These are phyloP conservation scores for Vanderwaltozyma verrucispora DNA, from an alignment of 805 yeast species.

Conservation along the genomic window DNA sequence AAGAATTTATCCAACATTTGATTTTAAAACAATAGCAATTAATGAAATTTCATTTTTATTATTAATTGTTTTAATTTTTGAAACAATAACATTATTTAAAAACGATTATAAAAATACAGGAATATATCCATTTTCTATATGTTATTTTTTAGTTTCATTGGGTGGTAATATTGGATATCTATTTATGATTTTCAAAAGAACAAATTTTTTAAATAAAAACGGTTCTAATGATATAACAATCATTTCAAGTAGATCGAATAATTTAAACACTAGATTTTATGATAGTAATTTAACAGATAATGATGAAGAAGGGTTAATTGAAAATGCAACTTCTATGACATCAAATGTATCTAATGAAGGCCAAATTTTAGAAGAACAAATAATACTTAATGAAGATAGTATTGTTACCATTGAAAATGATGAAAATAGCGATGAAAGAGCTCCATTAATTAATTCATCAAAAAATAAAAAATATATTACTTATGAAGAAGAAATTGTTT, in stretches of 20 bases:
- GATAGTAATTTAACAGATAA: not conserved
- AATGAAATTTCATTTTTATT: conserved; percentile 43
- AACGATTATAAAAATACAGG: conserved; percentile 40
- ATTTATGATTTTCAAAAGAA: conserved; percentile 1
- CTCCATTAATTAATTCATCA: conserved; percentile 23
- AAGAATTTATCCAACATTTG: conserved; percentile 37
- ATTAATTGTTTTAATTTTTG: conserved; percentile 47
- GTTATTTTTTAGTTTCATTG: not conserved
- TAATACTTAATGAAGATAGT: not conserved
- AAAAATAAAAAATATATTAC: not conserved
- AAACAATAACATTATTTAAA: conserved; percentile 39
- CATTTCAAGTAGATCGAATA: no score
- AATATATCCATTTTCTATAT: conserved; percentile 34
- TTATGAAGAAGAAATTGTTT: conserved; percentile 7
- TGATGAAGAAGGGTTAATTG: no score
- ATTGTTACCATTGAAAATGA: not conserved
- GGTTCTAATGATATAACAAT: no score
- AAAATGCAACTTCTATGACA: no score
- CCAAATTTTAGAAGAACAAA: no score
- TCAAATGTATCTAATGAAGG: no score
- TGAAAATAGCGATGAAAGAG: conserved; percentile 23
- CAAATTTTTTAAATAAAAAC: not conserved
- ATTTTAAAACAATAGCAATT: conserved; percentile 48
- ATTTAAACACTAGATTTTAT: no score
- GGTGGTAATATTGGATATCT: conserved; percentile 1